Percentiles rank a stretch among this genome's conserved stretches.
phyloP scores from a whole-genome alignment of 495 filamentous ascomycete species.

The Penicillium coprophilum region DNA sequence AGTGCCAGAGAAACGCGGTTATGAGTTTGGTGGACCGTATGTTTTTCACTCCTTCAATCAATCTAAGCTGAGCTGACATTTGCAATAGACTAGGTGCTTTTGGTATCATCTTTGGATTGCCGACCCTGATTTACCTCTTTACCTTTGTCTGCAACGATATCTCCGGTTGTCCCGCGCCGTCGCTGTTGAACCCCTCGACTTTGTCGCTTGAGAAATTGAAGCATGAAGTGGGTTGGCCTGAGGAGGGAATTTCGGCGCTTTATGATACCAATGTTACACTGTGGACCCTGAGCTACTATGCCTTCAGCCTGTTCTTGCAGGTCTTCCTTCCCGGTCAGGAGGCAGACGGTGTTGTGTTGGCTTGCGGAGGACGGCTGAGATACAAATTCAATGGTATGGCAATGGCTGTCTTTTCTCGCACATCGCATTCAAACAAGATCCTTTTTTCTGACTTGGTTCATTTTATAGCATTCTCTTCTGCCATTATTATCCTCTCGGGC shows the following conservation, averaged over 20 bases:
- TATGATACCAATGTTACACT: constrained; percentile 57
- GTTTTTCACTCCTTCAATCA: constrained; percentile 37
- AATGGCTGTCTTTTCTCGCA: background rate
- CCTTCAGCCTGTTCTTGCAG: constrained; percentile 72
- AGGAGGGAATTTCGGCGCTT: constrained; percentile 62
- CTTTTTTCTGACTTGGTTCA: constrained; percentile 7
- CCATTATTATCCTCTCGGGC: constrained; percentile 64
- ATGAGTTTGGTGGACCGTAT: constrained; percentile 89
- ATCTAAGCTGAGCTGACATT: constrained; percentile 22
- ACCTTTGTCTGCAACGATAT: constrained; percentile 89
- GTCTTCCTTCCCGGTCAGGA: constrained; percentile 75
- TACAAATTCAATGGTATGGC: constrained; percentile 85
- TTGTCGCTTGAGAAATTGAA: constrained; percentile 71
- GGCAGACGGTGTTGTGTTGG: constrained; percentile 66
- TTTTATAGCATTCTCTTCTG: constrained; percentile 69
- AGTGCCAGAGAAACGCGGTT: constrained; percentile 56
- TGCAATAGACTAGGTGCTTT: constrained; percentile 67
- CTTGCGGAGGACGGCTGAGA: constrained; percentile 70
- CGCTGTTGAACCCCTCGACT: constrained; percentile 71
- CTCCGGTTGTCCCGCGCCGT: constrained; percentile 86
- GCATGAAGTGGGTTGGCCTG: constrained; percentile 75
- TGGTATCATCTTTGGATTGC: constrained; percentile 73
- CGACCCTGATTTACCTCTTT: constrained; percentile 69
- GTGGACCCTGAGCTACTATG: constrained; percentile 75
- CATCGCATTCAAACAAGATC: background rate